phyloP scores from a whole-genome alignment of 345 rosid genomes.

The Nasturtium officinale region DNA sequence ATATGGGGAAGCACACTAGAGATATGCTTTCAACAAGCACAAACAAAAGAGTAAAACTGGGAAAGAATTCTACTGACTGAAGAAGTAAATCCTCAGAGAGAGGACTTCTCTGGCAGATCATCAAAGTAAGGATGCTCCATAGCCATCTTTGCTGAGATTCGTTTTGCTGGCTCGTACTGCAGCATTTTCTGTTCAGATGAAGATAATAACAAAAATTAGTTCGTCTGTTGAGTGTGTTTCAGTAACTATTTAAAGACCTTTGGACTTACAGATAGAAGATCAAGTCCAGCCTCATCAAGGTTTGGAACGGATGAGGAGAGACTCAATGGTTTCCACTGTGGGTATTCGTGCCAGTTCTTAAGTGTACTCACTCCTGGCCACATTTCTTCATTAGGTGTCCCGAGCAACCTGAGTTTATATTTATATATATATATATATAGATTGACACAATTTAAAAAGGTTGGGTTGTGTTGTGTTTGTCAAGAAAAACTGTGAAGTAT shows the following conservation, averaged over 20 bases:
- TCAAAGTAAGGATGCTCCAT: slow-evolving; percentile 95
- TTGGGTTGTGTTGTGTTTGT: not conserved
- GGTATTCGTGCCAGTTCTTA: slow-evolving; percentile 97
- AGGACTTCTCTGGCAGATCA: slow-evolving; percentile 58
- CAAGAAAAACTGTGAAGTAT: not conserved
- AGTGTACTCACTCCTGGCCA: slow-evolving; percentile 95
- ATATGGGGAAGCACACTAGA: slow-evolving; percentile 22
- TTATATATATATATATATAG: too few relatives aligned
- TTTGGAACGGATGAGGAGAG: slow-evolving; percentile 67
- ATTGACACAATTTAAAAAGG: not conserved
- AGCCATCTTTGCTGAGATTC: slow-evolving; percentile 91
- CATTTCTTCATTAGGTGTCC: slow-evolving; percentile 84
- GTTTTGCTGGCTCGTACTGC: slow-evolving; percentile 79
- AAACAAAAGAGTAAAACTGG: not conserved
- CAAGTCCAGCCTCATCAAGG: slow-evolving; percentile 68
- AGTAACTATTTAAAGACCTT: not conserved
- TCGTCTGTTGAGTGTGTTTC: slow-evolving; percentile 12
- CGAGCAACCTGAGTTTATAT: slow-evolving; percentile 62
- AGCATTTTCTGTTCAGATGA: slow-evolving; percentile 74
- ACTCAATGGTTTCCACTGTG: slow-evolving; percentile 80
- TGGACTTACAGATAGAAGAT: slow-evolving; percentile 70
- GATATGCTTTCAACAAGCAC: slow-evolving; percentile 66
- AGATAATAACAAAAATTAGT: not conserved
- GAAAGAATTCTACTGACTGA: not conserved
- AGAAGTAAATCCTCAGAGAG: slow-evolving; percentile 45